Percentiles rank a stretch among this genome's conserved stretches.
Evolutionary conservation across 73 alveolate species (phyloP).

Genomic region (Tetrahymena borealis): DNA sequence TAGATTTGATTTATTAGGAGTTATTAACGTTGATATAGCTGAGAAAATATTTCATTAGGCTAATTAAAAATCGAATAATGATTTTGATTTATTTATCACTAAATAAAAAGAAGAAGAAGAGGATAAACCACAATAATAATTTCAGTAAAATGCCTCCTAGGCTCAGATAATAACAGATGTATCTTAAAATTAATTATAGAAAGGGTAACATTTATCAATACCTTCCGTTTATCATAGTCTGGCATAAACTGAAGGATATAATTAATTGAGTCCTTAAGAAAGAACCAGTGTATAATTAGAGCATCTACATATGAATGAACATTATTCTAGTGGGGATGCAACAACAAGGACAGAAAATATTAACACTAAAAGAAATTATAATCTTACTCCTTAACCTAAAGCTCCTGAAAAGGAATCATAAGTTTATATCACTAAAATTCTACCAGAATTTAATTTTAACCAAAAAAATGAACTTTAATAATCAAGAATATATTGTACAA

Average conservation of each 20-base stretch:
- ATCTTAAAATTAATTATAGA: background rate
- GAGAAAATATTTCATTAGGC: background rate
- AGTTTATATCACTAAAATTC: background rate
- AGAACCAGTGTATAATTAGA: background rate
- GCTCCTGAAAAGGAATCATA: background rate
- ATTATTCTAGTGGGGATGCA: background rate
- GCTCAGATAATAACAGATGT: background rate
- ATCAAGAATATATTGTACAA: background rate
- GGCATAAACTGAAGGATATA: background rate
- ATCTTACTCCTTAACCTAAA: background rate
- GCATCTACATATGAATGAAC: background rate
- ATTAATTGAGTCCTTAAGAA: background rate
- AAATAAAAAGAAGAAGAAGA: background rate
- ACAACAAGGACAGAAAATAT: background rate
- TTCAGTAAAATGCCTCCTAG: background rate
- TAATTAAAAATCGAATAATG: background rate
- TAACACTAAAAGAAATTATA: background rate
- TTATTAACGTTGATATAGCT: background rate
- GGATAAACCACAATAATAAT: too few relatives aligned
- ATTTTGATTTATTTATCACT: background rate
- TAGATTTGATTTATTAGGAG: background rate
- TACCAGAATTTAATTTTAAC: background rate
- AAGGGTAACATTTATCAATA: background rate
- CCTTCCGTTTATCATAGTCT: background rate
- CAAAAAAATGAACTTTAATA: background rate